phyloP scores from a whole-genome alignment of 2,329 filamentous ascomycete genomes.

The Calonectria hawksworthii region DNA sequence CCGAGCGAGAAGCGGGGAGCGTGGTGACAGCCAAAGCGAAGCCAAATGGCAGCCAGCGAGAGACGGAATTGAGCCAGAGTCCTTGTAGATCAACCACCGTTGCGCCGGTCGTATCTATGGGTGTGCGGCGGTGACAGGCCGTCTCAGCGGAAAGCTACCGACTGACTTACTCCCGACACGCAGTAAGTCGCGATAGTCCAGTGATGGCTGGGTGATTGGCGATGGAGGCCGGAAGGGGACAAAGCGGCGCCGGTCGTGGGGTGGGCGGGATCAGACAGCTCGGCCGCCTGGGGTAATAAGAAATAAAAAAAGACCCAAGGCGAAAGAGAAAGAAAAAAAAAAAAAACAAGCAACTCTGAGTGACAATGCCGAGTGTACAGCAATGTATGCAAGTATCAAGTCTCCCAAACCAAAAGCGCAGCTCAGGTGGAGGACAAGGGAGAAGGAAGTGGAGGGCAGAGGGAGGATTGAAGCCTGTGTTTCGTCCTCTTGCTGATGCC shows the following conservation, averaged over 20 bases:
- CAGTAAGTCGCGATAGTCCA: conserved; percentile 4
- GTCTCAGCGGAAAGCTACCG: conserved; percentile 16
- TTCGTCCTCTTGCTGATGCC: conserved; percentile 27
- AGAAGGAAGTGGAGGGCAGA: conserved; percentile 27
- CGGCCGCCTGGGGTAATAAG: neutral
- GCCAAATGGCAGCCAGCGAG: conserved; percentile 23
- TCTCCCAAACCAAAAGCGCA: neutral
- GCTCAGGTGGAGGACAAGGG: conserved; percentile 17
- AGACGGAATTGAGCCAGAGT: conserved; percentile 38
- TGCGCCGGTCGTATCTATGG: conserved; percentile 36
- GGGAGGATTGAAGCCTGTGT: conserved; percentile 39
- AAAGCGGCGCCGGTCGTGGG: conserved; percentile 11
- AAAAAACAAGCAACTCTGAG: neutral
- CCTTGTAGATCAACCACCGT: conserved; percentile 42
- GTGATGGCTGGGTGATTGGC: conserved; percentile 1
- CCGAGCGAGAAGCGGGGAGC: conserved; percentile 22
- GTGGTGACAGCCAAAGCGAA: conserved; percentile 13
- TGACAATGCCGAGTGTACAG: conserved; percentile 8
- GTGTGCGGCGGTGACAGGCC: neutral
- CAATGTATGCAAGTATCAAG: conserved; percentile 7
- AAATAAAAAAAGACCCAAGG: neutral
- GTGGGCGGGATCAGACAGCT: neutral
- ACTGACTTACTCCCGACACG: conserved; percentile 9
- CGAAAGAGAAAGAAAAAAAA: no score
- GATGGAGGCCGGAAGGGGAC: conserved; percentile 2